A percentile compares a stretch with the other conserved stretches of the same genome.
Evolutionary conservation across 768 basidiomycete genomes (phyloP).

Genomic region (Tulasnella sp.): DNA sequence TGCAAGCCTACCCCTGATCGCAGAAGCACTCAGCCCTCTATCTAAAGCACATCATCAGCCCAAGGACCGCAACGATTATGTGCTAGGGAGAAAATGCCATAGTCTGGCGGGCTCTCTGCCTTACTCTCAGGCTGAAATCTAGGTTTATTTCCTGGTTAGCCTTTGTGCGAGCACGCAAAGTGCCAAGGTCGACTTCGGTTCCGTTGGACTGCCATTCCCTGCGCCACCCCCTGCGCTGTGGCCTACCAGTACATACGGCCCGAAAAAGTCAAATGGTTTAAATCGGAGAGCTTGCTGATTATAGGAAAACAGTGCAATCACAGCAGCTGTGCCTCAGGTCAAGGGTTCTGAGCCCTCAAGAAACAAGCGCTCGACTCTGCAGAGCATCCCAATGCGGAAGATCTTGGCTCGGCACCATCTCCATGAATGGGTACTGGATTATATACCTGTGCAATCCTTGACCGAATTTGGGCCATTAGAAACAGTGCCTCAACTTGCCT

Average conservation of each 20-base stretch:
- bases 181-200: background rate
- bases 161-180: background rate
- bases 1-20: background rate
- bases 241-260: background rate
- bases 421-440: background rate
- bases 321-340: background rate
- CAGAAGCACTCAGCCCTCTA: background rate
- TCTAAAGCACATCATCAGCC: no score
- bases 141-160: no score
- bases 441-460: background rate
- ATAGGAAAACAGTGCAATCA: background rate
- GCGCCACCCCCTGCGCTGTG: background rate
- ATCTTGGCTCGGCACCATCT: background rate
- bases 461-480: background rate
- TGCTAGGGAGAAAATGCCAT: no score
- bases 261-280: background rate
- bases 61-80: no score
- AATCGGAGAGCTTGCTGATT: background rate
- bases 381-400: background rate
- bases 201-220: background rate
- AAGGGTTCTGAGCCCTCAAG: background rate
- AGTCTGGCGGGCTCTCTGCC: no score
- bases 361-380: background rate
- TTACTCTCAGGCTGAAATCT: no score
- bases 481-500: background rate